Base-by-base conservation (phyloP, 108 stramenopile genomes). In the Schizochytrium sp. region DNA sequence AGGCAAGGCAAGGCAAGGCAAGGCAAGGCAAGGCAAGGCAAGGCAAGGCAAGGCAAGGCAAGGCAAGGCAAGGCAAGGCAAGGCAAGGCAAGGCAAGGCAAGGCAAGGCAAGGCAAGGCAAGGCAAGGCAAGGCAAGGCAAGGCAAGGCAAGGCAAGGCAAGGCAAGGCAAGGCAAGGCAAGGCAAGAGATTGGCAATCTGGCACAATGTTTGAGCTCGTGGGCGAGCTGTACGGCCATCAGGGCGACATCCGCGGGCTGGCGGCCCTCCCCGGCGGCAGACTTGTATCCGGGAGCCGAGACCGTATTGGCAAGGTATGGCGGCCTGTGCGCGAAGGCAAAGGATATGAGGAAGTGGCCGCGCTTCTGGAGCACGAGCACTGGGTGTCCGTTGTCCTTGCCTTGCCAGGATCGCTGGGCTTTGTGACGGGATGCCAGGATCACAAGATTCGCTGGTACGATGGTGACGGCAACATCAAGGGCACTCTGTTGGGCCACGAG, bases 361-460 rank as follows among this genome's bases (percentile, higher is more conserved):
- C 76, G 45, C 51, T 83, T 12, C 51, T 53, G 23, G 76, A 83
- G 76, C 76, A 83, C 51, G 48, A 83, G 76, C 76, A 83, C 76
- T 83, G 76, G 76, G 76, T 83, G 19, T 8, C 23, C 51, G 45
- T 47, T 0, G 48, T 83, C 19, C 45, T 53, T 12, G 48, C 23
- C 8, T 45, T 83, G 43, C 76, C 76, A 12, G 45, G 48, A 3
- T 21, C n/a, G n/a, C 76, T 8, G n/a, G 76, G 76, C 19, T 83
- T 83, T 23, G 76, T 83, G 76, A 83, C 76, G 10, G 76, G 76
- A 12, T 28, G 76, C 51, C 76, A 83, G 51, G 76, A 83, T 23
- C 19, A 83, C 51, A 83, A 83, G 76, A 83, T 83, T 21, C 45
- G 76, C 23, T 83, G 76, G 76, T 83, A 83, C 51, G 76, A 53